A percentile compares a stretch with the other conserved stretches of the same genome.
Evolutionary conservation across 1,284 basidiomycete genomes (phyloP).

Genomic region (Filobasidium uniguttulatum): DNA sequence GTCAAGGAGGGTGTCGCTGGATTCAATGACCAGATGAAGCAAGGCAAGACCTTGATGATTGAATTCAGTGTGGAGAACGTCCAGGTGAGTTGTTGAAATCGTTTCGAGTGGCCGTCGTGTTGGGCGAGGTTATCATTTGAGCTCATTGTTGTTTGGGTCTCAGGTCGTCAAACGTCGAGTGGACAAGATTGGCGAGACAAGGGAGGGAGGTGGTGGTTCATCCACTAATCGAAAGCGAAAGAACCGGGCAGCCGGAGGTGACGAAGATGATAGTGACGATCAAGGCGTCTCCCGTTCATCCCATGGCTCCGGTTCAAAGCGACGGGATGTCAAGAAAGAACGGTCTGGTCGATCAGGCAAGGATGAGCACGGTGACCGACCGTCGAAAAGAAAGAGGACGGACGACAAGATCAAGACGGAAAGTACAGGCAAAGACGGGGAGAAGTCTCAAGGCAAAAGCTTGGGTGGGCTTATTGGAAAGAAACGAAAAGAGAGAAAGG

Average conservation of each 20-base stretch:
- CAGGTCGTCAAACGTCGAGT: conserved; percentile 34
- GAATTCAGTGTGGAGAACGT: conserved; percentile 92
- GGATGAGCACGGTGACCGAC: conserved; percentile 7
- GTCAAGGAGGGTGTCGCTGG: conserved; percentile 24
- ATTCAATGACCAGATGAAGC: conserved; percentile 29
- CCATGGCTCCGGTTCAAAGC: neutral
- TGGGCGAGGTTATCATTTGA: neutral
- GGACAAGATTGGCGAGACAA: conserved; percentile 24
- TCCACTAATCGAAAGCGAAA: conserved; percentile 17
- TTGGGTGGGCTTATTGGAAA: conserved; percentile 36
- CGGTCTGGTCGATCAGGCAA: conserved; percentile 2
- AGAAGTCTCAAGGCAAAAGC: conserved; percentile 30
- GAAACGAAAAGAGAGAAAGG: conserved; percentile 33
- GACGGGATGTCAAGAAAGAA: conserved; percentile 9
- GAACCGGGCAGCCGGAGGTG: conserved; percentile 17
- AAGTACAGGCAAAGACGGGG: conserved; percentile 19
- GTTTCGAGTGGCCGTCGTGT: neutral
- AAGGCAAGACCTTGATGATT: conserved; percentile 57
- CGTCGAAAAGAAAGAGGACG: conserved; percentile 9
- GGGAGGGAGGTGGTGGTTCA: neutral
- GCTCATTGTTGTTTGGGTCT: neutral
- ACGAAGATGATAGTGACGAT: conserved; percentile 24
- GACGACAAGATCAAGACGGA: conserved; percentile 6
- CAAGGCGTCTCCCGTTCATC: conserved; percentile 13
- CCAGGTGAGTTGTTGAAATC: conserved; percentile 44